phyloP scores from a whole-genome alignment of 768 basidiomycete species.

The Boletus vinaceobasis region DNA sequence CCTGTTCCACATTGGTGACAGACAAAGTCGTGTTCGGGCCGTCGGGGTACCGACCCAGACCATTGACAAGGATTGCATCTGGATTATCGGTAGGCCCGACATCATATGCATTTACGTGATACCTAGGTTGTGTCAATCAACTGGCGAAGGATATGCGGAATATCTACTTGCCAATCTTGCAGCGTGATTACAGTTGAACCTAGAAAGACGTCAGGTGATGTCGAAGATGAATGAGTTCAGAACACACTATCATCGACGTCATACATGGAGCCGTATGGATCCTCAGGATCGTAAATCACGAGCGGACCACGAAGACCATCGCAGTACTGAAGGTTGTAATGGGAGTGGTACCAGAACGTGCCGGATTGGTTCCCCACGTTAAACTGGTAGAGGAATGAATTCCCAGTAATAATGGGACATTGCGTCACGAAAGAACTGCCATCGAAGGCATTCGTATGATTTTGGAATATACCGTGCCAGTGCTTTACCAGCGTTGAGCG shows the following conservation, averaged over 20 bases:
- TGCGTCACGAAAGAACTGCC: conserved; percentile 47
- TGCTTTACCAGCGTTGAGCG: conserved; percentile 22
- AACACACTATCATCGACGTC: conserved; percentile 38
- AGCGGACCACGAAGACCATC: conserved; percentile 51
- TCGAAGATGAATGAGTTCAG: background rate
- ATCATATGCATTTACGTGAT: conserved; percentile 20
- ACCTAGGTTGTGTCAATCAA: conserved; percentile 12
- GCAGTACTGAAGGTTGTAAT: conserved; percentile 50
- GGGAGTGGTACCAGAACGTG: conserved; percentile 50
- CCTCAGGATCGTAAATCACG: conserved; percentile 43
- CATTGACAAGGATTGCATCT: conserved; percentile 37
- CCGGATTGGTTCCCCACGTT: conserved; percentile 24
- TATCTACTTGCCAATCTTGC: conserved; percentile 35
- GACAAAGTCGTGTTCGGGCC: conserved; percentile 35
- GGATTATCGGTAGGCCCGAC: conserved; percentile 23
- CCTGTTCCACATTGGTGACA: conserved; percentile 33
- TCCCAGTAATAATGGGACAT: conserved; percentile 40
- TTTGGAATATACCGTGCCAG: conserved; percentile 50
- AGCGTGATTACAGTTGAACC: conserved; percentile 40
- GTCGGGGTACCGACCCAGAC: conserved; percentile 34
- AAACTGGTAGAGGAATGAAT: conserved; percentile 41
- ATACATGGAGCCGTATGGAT: conserved; percentile 29
- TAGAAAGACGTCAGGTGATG: conserved; percentile 7
- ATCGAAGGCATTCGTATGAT: conserved; percentile 41
- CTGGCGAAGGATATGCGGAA: background rate